Conservation (phyloP, 1,139 yeast genomes). For the Nakaseomyces glabratus region DNA sequence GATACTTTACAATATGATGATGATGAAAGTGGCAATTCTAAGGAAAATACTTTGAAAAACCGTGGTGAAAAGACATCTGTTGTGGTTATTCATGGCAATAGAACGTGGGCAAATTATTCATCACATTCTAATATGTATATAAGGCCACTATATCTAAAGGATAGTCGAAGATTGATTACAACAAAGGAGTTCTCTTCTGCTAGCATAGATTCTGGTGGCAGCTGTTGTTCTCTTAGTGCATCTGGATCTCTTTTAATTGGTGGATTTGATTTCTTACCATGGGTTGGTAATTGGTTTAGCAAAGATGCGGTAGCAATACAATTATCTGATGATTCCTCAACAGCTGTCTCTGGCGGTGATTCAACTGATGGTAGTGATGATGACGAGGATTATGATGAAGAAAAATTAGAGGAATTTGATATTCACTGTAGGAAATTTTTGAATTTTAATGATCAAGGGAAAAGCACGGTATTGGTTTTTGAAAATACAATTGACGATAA, state of each 20-base stretch:
- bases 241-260: constrained; percentile 27
- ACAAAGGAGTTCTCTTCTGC: constrained; percentile 19
- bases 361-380: no score
- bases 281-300: constrained; percentile 21
- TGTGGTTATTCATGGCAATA: constrained; percentile 19
- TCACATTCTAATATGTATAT: constrained; percentile 13
- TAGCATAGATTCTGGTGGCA: constrained; percentile 22
- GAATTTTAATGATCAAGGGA: constrained; percentile 2
- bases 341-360: no score
- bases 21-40: constrained; percentile 9
- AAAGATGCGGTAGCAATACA: constrained; percentile 7
- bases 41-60: constrained; percentile 6
- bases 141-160: constrained; percentile 19
- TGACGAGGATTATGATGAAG: constrained; percentile 18
- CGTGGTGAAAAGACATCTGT: no score
- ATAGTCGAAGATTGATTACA: constrained; percentile 11
- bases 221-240: constrained; percentile 25
- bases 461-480: background rate
- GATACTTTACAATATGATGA: constrained; percentile 10
- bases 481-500: no score
- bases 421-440: constrained; percentile 1
- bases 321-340: no score
- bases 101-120: constrained; percentile 27
- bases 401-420: constrained; percentile 1
- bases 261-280: constrained; percentile 17